Base-by-base conservation (phyloP, 2,329 filamentous ascomycete genomes). In the Diaporthe eres region DNA sequence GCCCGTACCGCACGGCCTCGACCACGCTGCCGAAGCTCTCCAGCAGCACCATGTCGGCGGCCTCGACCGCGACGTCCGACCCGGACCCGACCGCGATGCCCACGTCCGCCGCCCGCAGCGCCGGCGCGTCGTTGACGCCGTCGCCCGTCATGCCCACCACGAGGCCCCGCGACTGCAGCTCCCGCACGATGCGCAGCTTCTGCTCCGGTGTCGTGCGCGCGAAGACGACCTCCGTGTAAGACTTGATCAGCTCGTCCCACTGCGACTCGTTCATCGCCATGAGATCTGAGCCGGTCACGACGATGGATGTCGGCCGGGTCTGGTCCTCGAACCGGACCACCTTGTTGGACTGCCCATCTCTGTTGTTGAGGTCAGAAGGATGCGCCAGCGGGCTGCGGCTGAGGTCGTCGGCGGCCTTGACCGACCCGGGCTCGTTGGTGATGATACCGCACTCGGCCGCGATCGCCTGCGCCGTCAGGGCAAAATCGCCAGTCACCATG, bases 121-220 rank as follows among this genome's bases (percentile, higher is more conserved):
- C 95, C 0, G 95, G 94, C 0, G 94, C 93, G 81, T 98, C 95
- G 80, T 97, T 97, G 79, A 96, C 94, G 25, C 95, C 95, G 79
- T 97, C 95, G 51, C 95, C 95, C 2, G 96, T 94, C 91, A 97
- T 97, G 53, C 92, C 95, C 0, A 97, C 91, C 2, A 94, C 92
- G 83, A 78, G 93, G 81, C 89, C 87, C 12, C 90, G 86, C 0
- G 87, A 83, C 80, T 94, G 93, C 77, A 95, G 92, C 81, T 94
- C 93, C 42, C 90, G 90, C n/a, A 96, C 93, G 77, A 95, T 95
- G 47, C 93, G 91, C 9, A 95, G 89, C 81, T 96, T 96, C 81
- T 95, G 93, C 80, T 95, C 93, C 0, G 93, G 94, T 0, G 94
- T 95, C 0, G 93, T 95, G 17, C 93, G 88, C 0, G 94, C 92